These are phyloP conservation scores for Alisma plantagoaquatica DNA, from an alignment of 106 monocot genomes.

Conservation along the genomic window DNA sequence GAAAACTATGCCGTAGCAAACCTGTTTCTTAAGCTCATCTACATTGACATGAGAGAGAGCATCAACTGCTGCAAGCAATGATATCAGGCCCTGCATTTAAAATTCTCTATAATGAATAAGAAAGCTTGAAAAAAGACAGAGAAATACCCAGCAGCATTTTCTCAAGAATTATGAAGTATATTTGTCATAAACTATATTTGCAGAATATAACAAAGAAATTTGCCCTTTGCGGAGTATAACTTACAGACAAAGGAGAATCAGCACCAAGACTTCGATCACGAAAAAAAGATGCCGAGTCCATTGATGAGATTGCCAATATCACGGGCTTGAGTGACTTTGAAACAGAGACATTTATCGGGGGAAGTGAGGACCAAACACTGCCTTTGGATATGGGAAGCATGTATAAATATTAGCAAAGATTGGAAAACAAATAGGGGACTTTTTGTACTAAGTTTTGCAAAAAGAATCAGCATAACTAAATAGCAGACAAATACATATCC, in stretches of 20 bases:
- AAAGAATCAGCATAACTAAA: not conserved
- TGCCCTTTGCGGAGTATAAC: slow-evolving; percentile 4
- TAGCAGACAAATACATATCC: not conserved
- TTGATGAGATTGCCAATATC: slow-evolving; percentile 57
- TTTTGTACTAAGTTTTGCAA: not conserved
- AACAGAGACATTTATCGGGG: slow-evolving; percentile 61
- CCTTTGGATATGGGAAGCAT: slow-evolving; percentile 54
- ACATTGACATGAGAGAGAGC: slow-evolving; percentile 75
- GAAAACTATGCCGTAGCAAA: too few species aligned
- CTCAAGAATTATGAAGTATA: too few species aligned
- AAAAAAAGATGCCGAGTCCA: slow-evolving; percentile 91
- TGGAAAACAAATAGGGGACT: not conserved
- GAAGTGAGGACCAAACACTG: slow-evolving; percentile 99
- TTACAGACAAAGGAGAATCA: slow-evolving; percentile 92
- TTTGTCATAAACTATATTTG: too few species aligned
- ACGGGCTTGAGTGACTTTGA: slow-evolving; percentile 40
- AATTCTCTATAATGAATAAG: too few species aligned
- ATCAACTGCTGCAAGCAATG: slow-evolving; percentile 89
- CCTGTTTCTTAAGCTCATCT: slow-evolving; percentile 76
- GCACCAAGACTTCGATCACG: slow-evolving; percentile 83
- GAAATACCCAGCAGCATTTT: too few species aligned
- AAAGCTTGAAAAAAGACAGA: too few species aligned
- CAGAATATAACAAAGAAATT: too few species aligned
- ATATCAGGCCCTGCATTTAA: slow-evolving; percentile 90
- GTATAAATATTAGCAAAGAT: slow-evolving; percentile 12